Evolutionary conservation across 192 early-diverging fungal species (phyloP).

Genomic region (Entomortierella parvispora): DNA sequence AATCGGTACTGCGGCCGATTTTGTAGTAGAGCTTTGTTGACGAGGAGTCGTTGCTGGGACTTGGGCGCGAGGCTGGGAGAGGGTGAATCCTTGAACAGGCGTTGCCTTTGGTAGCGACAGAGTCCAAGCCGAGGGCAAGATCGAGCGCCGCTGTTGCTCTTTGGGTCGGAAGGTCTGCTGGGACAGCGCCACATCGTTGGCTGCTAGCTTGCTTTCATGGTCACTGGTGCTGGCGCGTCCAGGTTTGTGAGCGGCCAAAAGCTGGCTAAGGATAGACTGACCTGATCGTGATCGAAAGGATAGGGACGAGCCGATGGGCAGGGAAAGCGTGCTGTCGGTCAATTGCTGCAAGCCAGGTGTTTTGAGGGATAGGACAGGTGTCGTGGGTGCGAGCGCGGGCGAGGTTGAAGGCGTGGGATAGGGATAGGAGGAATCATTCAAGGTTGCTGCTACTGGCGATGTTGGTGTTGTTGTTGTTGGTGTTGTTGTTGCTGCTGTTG

Average conservation of each 20-base stretch:
- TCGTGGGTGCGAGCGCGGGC: slow-evolving; percentile 9
- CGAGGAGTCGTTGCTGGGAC: neutral
- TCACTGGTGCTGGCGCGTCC: slow-evolving; percentile 23
- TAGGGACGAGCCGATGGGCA: slow-evolving; percentile 13
- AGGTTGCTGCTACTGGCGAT: slow-evolving; percentile 5
- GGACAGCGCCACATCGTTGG: slow-evolving; percentile 21
- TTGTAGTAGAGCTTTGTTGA: too few relatives aligned
- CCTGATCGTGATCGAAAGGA: slow-evolving; percentile 28
- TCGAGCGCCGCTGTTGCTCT: slow-evolving; percentile 42
- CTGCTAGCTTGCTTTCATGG: slow-evolving; percentile 8
- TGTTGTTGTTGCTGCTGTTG: slow-evolving; percentile 12
- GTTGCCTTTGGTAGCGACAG: slow-evolving; percentile 20
- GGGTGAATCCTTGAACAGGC: neutral
- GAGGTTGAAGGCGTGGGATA: slow-evolving; percentile 42
- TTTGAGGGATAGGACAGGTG: slow-evolving; percentile 9
- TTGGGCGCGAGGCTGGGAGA: neutral
- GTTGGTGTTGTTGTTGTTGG: slow-evolving; percentile 9
- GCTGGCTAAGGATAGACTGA: slow-evolving; percentile 38
- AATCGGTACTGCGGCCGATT: neutral
- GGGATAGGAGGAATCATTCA: slow-evolving; percentile 21
- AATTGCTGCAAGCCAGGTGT: slow-evolving; percentile 11
- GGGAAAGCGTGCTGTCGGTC: slow-evolving; percentile 25
- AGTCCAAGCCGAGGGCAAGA: slow-evolving; percentile 24
- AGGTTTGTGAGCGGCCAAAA: slow-evolving; percentile 40
- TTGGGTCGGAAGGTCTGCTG: slow-evolving; percentile 40